Conservation (phyloP, 1,139 yeast genomes). For the Sugiyamaella grinbergsii region DNA sequence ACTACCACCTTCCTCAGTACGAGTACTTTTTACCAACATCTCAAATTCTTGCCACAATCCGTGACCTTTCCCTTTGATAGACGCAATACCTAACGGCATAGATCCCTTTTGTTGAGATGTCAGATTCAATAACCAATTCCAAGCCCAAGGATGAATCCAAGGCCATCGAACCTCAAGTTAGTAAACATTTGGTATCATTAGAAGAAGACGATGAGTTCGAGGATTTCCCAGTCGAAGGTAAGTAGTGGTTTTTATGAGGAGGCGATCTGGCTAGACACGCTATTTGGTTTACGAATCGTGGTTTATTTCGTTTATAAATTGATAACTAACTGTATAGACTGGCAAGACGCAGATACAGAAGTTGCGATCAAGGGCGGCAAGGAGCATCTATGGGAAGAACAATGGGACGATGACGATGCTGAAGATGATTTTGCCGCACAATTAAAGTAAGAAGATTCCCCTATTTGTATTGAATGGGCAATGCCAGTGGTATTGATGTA, state of each 20-base stretch:
- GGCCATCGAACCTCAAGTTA: conserved; percentile 13
- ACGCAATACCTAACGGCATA: no score
- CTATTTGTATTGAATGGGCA: conserved; percentile 7
- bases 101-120: conserved; percentile 1
- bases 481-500: no score
- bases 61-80: no score
- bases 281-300: no score
- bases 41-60: no score
- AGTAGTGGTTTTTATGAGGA: conserved; percentile 39
- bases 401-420: conserved; percentile 87
- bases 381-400: conserved; percentile 84
- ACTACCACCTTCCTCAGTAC: no score
- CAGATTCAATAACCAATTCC: conserved; percentile 12
- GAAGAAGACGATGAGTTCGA: conserved; percentile 96
- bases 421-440: conserved; percentile 79
- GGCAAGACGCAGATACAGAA: conserved; percentile 55
- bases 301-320: no score
- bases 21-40: no score
- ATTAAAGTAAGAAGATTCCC: conserved; percentile 54
- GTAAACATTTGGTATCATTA: conserved; percentile 52
- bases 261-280: no score
- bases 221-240: conserved; percentile 86
- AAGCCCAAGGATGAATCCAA: conserved; percentile 12
- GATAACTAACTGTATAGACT: conserved; percentile 40
- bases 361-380: conserved; percentile 44